A percentile compares a stretch with the other conserved stretches of the same genome.
phyloP scores from a whole-genome alignment of 768 basidiomycete genomes.

The Lepiota venenata region DNA sequence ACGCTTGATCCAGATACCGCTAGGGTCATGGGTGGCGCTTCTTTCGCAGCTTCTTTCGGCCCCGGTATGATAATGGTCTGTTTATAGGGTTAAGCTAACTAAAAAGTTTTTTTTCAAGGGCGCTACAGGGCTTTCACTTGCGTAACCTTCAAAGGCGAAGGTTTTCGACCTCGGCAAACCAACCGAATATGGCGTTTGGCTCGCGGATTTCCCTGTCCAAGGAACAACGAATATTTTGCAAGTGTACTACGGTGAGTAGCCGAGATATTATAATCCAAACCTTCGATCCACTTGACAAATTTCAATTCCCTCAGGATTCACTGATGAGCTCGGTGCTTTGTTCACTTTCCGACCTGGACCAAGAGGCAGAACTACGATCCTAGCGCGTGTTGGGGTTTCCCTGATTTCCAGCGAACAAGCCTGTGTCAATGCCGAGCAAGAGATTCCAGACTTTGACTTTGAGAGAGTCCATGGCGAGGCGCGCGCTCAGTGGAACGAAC shows the following conservation, averaged over 20 bases:
- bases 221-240: slow-evolving; percentile 44
- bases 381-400: slow-evolving; percentile 63
- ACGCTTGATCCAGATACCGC: slow-evolving; percentile 45
- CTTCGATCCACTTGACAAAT: not conserved
- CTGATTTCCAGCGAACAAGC: slow-evolving; percentile 60
- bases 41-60: slow-evolving; percentile 57
- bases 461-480: slow-evolving; percentile 40
- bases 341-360: slow-evolving; percentile 48
- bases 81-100: not conserved
- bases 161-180: slow-evolving; percentile 42
- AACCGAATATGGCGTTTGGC: slow-evolving; percentile 53
- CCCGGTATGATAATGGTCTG: slow-evolving; percentile 27
- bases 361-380: slow-evolving; percentile 37
- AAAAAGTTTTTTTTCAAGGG: slow-evolving; percentile 23
- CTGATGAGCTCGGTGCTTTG: slow-evolving; percentile 49
- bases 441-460: slow-evolving; percentile 59
- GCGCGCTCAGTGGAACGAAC: slow-evolving; percentile 52
- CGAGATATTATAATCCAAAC: no score
- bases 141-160: slow-evolving; percentile 56
- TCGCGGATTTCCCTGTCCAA: slow-evolving; percentile 44
- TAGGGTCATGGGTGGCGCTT: slow-evolving; percentile 44
- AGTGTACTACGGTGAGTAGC: slow-evolving; percentile 42
- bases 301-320: slow-evolving; percentile 31
- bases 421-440: slow-evolving; percentile 55
- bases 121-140: slow-evolving; percentile 57